Base-by-base conservation (phyloP, 257 asterid species). In the Fraxinus americana region DNA sequence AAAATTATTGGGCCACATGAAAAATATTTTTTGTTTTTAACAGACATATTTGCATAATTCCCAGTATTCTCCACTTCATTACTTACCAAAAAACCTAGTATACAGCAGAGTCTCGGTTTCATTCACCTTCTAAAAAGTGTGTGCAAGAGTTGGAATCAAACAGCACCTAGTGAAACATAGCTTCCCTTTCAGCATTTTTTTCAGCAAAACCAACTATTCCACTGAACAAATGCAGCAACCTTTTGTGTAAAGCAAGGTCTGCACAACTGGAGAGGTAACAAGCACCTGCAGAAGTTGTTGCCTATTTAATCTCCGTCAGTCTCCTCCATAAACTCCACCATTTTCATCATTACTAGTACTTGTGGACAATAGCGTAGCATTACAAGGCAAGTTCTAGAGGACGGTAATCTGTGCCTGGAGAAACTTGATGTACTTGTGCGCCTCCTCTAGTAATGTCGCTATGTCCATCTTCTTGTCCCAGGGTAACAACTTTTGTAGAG, bases 341-440 rank as follows among this genome's bases (percentile, higher is more conserved):
- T 27, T 27, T 27, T 27, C 30, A 27, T 27, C 30, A 27, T 91
- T 92, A 45, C 69, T 32, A 32, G 35, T 32, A 32, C 35, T 32
- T 32, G 35, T 2, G 35, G 35, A 32, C 35, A 32, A 32, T 32
- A 32, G 35, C 74, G 48, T 29, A 70, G 81, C 74, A 21, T 11
- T 21, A 3, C 3, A 29, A 6, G 97, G 97, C 98, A 93, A 91
- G 48, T 81, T 79, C 82, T 86, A 86, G 39, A 93, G 91, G 11
- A 81, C 90, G 76, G 82, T 83, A 30, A 89, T 78, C 78, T 93
- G 97, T 85, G 96, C 96, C 87, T 88, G 87, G 68, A 93, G 93
- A 78, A 91, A 90, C 68, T 78, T 85, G 83, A 93, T 86, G 86
- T 93, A 93, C 82, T 88, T 91, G 88, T 84, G 85, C 75, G 94